Evolutionary conservation across 2,329 filamentous ascomycete genomes (phyloP), one percentile per base, ranked within the genome.

Genomic region (Cordyceps cateniannulata): DNA sequence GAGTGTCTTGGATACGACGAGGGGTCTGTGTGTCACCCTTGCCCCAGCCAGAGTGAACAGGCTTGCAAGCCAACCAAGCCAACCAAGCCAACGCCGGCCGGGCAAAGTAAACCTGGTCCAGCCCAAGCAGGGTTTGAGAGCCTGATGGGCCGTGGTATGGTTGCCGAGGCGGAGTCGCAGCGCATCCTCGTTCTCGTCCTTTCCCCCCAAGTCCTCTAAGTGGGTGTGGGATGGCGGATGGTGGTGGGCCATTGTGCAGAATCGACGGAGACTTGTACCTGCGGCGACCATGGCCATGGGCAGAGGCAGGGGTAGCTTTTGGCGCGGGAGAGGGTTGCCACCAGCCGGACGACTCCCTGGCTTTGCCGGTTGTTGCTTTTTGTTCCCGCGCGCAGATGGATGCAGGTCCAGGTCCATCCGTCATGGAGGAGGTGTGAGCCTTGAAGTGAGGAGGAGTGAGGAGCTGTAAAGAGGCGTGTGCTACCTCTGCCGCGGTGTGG

Each of bases 11-110:
- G 62, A 53, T 66, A 62, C 63, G 61, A 67, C 66, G 64, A 68
- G 70, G 65, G 68, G 70, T 71, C 71, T 72, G 72, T 74, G 69
- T 68, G 65, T 62, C 66, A 69, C 65, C 68, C 70, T 66, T 69
- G 54, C 54, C 32, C 54, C 55, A 45, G 60, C 40, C 47, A 24
- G 60, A 51, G 51, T 52, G 38, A 40, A 14, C 50, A 53, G 38
- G 32, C 29, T 16, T 32, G 58, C 14, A 42, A n/a, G 38, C 38
- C 38, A 44, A 54, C 51, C 45, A 58, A 58, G 55, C 32, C 38
- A 22, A 25, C 22, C 45, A 48, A 42, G 40, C 52, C 38, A 55
- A 44, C 40, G 22, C n/a, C n/a, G n/a, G 18, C 24, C 14, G 16
- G 38, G 38, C 38, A 42, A 42, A 42, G 38, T n/a, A 40, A 49